Percentiles rank a stretch among this genome's conserved stretches.
Conservation (phyloP, 1,284 basidiomycete genomes). For the Agaricales sp. region DNA sequence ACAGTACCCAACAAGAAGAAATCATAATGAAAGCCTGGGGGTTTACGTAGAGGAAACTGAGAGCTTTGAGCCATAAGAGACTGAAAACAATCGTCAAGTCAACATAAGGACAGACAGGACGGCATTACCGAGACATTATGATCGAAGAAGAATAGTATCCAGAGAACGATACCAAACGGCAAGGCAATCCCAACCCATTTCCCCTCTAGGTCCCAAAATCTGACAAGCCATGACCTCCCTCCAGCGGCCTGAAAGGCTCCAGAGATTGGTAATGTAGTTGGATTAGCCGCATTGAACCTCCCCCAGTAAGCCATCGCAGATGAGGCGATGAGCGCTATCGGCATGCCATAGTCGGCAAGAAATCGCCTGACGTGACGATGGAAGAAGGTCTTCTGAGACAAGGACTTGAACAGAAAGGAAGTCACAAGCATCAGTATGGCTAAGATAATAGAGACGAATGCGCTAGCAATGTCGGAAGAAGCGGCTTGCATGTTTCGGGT, state of each 20-base stretch:
- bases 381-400: slow-evolving; percentile 57
- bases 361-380: slow-evolving; percentile 68
- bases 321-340: slow-evolving; percentile 65
- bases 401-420: slow-evolving; percentile 63
- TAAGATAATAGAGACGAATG: slow-evolving; percentile 67
- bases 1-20: slow-evolving; percentile 87
- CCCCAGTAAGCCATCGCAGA: slow-evolving; percentile 84
- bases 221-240: slow-evolving; percentile 77
- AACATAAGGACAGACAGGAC: neutral
- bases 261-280: slow-evolving; percentile 59
- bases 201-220: slow-evolving; percentile 83
- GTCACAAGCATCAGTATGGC: slow-evolving; percentile 68
- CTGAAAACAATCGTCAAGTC: slow-evolving; percentile 23
- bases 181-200: slow-evolving; percentile 86
- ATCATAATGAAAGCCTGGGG: slow-evolving; percentile 89
- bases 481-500: slow-evolving; percentile 54
- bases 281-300: slow-evolving; percentile 53
- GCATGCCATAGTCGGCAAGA: slow-evolving; percentile 84
- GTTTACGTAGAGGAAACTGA: slow-evolving; percentile 84
- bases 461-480: slow-evolving; percentile 37
- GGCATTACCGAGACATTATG: slow-evolving; percentile 75
- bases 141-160: slow-evolving; percentile 71
- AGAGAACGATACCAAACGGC: slow-evolving; percentile 62
- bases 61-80: slow-evolving; percentile 90
- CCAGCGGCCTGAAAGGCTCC: slow-evolving; percentile 67